These are phyloP conservation scores for Ministeria vibrans DNA, from an alignment of 78 protist species.

Conservation along the genomic window DNA sequence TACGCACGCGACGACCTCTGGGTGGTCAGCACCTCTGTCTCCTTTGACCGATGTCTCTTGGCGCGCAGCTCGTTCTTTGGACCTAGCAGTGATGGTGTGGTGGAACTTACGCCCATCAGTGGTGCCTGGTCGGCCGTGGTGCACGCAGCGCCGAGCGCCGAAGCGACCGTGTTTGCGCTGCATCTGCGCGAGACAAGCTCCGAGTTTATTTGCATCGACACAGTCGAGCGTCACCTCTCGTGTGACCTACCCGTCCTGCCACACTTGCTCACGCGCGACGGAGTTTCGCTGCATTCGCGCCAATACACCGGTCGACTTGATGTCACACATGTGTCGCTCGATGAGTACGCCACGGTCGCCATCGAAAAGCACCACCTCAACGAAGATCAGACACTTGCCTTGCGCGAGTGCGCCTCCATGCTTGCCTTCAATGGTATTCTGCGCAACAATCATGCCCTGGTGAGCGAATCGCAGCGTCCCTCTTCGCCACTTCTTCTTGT, in stretches of 20 bases:
- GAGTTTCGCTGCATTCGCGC: no score
- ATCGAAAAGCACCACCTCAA: background rate
- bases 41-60: background rate
- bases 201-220: background rate
- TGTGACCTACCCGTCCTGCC: background rate
- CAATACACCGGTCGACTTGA: no score
- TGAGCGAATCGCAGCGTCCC: no score
- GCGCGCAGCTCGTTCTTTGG: background rate
- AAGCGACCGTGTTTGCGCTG: background rate
- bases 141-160: background rate
- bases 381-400: background rate
- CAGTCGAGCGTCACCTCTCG: background rate
- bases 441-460: background rate
- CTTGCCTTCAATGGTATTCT: background rate
- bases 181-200: background rate
- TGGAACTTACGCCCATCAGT: background rate
- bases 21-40: background rate
- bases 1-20: background rate
- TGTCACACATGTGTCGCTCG: background rate
- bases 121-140: background rate
- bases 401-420: background rate
- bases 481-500: constrained; percentile 36
- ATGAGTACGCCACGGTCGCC: background rate
- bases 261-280: background rate
- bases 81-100: background rate